Percentiles rank a stretch among this genome's conserved stretches.
These are phyloP conservation scores for Microcyclospora tardicrescens DNA, from an alignment of 2,329 filamentous ascomycete genomes.

Conservation along the genomic window DNA sequence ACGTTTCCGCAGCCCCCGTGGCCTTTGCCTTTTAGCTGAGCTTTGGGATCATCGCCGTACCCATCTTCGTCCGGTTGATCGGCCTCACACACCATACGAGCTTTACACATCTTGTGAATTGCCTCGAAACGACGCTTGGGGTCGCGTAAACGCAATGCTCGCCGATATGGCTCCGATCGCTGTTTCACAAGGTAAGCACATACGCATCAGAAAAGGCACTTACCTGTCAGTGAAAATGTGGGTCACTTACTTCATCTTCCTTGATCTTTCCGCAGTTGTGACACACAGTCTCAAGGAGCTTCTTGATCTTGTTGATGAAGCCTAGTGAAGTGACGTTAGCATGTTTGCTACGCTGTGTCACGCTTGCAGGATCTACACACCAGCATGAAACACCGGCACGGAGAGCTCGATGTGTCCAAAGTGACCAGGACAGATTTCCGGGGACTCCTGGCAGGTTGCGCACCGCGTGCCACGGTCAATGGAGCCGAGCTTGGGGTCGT, in stretches of 20 bases:
- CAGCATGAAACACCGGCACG: constrained; percentile 83
- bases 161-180: constrained; percentile 71
- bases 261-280: constrained; percentile 97
- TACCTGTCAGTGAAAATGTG: constrained; percentile 33
- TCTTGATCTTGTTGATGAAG: constrained; percentile 99
- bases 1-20: constrained; percentile 91
- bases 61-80: constrained; percentile 57
- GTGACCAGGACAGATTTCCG: constrained; percentile 91
- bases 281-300: constrained; percentile 96
- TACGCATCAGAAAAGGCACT: constrained; percentile 14
- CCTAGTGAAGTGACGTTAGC: constrained; percentile 39
- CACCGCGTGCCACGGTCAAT: constrained; percentile 94
- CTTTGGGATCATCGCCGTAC: constrained; percentile 47
- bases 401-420: constrained; percentile 98
- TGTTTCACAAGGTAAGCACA: constrained; percentile 39
- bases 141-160: constrained; percentile 73
- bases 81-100: constrained; percentile 71
- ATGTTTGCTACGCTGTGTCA: no score
- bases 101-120: constrained; percentile 86
- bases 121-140: constrained; percentile 88
- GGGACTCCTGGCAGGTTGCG: constrained; percentile 89
- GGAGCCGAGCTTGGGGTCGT: constrained; percentile 89
- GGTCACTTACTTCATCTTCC: constrained; percentile 87
- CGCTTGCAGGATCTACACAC: constrained; percentile 27
- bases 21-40: constrained; percentile 39